Evolutionary conservation across 208 protist species (phyloP).

Genomic region (Leishmania major): DNA sequence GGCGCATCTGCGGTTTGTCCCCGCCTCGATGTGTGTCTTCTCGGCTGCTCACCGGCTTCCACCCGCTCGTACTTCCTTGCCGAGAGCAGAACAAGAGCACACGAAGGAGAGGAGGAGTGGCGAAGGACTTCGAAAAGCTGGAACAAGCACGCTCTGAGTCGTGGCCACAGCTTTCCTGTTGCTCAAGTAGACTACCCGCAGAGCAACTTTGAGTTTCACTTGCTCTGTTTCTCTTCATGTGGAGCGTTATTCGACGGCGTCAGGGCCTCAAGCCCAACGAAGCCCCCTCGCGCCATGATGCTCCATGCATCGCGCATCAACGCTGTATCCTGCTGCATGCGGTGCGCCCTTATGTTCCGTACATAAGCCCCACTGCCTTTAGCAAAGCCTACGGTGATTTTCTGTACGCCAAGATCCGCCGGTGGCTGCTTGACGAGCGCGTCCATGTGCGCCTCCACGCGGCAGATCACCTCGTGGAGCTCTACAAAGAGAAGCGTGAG

Average conservation of each 20-base stretch:
- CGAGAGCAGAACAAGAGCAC: not conserved
- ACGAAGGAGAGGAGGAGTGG: not conserved
- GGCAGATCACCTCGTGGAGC: slow-evolving; percentile 63
- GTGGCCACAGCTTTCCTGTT: not conserved
- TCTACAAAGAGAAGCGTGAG: slow-evolving; percentile 75
- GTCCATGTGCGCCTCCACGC: slow-evolving; percentile 59
- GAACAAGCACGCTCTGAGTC: not conserved
- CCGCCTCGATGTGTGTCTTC: not conserved
- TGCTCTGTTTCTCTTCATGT: slow-evolving; percentile 41
- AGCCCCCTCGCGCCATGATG: slow-evolving; percentile 10
- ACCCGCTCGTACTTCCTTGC: not conserved
- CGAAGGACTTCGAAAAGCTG: not conserved
- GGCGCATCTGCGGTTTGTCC: not conserved
- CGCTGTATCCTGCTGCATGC: slow-evolving; percentile 77
- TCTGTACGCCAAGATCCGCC: slow-evolving; percentile 70
- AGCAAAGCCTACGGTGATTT: slow-evolving; percentile 70
- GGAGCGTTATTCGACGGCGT: slow-evolving; percentile 65
- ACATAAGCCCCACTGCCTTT: slow-evolving; percentile 61
- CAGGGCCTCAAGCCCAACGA: slow-evolving; percentile 54
- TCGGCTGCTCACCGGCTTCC: not conserved
- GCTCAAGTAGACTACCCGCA: not conserved
- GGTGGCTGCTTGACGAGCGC: slow-evolving; percentile 69
- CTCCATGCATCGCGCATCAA: slow-evolving; percentile 52
- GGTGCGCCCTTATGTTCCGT: slow-evolving; percentile 58
- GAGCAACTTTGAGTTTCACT: not conserved